phyloP scores from a whole-genome alignment of 73 alveolate species.

The Paramecium bursaria region DNA sequence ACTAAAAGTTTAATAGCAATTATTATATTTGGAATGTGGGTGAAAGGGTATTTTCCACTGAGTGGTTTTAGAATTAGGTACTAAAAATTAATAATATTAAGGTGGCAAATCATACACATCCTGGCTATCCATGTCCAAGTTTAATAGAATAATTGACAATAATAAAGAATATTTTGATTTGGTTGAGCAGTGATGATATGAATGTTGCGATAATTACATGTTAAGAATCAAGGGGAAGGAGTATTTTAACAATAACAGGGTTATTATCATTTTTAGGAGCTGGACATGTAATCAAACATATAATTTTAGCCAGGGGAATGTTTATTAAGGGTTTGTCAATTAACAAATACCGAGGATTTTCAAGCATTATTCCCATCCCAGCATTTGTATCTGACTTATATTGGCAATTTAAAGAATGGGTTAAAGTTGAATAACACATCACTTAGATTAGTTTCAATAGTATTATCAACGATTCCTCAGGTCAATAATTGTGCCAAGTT shows the following conservation, averaged over 20 bases:
- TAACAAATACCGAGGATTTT: conserved; percentile 33
- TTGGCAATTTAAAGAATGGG: conserved; percentile 48
- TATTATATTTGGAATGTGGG: conserved; percentile 62
- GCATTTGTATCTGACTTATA: conserved; percentile 33
- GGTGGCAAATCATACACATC: conserved; percentile 65
- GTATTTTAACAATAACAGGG: conserved; percentile 24
- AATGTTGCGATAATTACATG: conserved; percentile 39
- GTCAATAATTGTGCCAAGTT: conserved; percentile 32
- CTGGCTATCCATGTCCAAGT: conserved; percentile 62
- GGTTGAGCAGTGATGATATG: conserved; percentile 18
- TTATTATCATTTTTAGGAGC: conserved; percentile 45
- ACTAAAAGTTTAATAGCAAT: conserved; percentile 19
- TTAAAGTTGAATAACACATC: conserved; percentile 28
- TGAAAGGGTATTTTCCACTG: conserved; percentile 53
- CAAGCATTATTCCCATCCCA: conserved; percentile 51
- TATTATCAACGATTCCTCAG: conserved; percentile 22
- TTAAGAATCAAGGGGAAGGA: conserved; percentile 56
- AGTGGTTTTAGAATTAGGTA: conserved; percentile 59
- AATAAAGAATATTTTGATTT: conserved; percentile 33
- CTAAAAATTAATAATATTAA: conserved; percentile 6
- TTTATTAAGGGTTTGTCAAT: conserved; percentile 24
- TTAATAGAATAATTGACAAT: conserved; percentile 34
- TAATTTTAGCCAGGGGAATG: conserved; percentile 60
- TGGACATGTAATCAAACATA: conserved; percentile 15
- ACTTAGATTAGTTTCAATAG: conserved; percentile 38